A percentile compares a stretch with the other conserved stretches of the same genome.
phyloP scores from a whole-genome alignment of 176 grass and related monocot genomes.

The Saccharum spontaneum region DNA sequence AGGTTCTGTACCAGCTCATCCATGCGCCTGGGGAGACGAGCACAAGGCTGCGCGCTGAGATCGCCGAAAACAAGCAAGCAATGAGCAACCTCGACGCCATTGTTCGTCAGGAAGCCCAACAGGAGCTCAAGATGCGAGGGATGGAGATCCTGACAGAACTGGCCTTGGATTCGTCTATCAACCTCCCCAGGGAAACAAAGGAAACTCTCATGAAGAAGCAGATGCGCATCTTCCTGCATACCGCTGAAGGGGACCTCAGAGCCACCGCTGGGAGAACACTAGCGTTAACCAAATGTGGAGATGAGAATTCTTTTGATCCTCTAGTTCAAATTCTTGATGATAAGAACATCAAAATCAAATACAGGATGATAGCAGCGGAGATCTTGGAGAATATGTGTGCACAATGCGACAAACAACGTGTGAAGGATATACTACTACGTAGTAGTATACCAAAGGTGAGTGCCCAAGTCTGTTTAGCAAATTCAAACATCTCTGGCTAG shows the following conservation, averaged over 20 bases:
- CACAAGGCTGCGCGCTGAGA: not conserved
- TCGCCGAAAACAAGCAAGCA: not conserved
- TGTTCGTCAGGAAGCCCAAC: not conserved
- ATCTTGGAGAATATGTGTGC: conserved; percentile 8
- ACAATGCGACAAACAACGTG: not conserved
- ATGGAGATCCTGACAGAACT: not conserved
- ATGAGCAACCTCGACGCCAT: not conserved
- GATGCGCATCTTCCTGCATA: not conserved
- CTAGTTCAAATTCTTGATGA: not conserved
- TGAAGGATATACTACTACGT: not conserved
- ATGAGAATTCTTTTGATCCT: no score
- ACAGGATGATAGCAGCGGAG: not conserved
- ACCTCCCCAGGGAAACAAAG: no score
- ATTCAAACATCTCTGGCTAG: no score
- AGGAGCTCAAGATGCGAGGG: not conserved
- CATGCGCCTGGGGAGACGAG: not conserved
- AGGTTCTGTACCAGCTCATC: not conserved
- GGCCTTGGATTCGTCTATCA: not conserved
- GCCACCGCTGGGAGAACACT: not conserved
- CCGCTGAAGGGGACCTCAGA: not conserved
- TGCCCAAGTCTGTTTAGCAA: not conserved
- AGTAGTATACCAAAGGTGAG: conserved; percentile 2
- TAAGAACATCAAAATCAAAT: not conserved
- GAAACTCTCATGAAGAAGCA: not conserved
- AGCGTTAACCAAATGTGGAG: not conserved